phyloP scores from a whole-genome alignment of 2,329 filamentous ascomycete genomes.

The Sclerotinia sclerotiorum region DNA sequence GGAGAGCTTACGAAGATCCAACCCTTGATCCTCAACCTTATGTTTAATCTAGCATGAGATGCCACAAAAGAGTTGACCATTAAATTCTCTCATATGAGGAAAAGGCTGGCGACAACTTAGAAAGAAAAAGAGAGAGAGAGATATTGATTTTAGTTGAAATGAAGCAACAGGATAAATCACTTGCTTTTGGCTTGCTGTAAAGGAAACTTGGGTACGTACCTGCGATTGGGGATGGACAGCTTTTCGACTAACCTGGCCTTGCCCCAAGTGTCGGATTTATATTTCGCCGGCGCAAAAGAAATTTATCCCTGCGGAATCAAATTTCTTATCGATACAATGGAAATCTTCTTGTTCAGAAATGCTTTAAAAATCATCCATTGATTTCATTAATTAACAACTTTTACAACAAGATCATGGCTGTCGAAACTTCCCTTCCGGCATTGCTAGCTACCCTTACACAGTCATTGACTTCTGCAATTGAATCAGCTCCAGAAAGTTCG shows the following conservation, averaged over 20 bases:
- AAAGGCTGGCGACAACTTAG: too few relatives aligned
- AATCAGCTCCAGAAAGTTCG: slow-evolving; percentile 63
- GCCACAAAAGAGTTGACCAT: not conserved
- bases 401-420: slow-evolving; percentile 45
- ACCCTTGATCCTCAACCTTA: not conserved
- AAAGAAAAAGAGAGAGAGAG: not conserved
- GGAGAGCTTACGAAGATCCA: slow-evolving; percentile 20
- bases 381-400: not conserved
- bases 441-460: slow-evolving; percentile 56
- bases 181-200: not conserved
- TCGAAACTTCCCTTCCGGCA: slow-evolving; percentile 50
- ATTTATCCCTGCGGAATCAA: slow-evolving; percentile 8
- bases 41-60: slow-evolving; percentile 18
- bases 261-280: slow-evolving; percentile 23
- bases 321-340: slow-evolving; percentile 19
- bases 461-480: slow-evolving; percentile 59
- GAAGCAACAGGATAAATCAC: not conserved
- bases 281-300: slow-evolving; percentile 27
- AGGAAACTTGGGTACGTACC: not conserved
- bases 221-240: not conserved
- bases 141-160: slow-evolving; percentile 6
- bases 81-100: slow-evolving; percentile 9
- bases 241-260: slow-evolving; percentile 20
- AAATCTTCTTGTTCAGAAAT: slow-evolving; percentile 7
- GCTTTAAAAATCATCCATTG: not conserved